A percentile compares a stretch with the other conserved stretches of the same genome.
Conservation (phyloP, 2,329 filamentous ascomycete genomes). For the Beauveria caledonica region DNA sequence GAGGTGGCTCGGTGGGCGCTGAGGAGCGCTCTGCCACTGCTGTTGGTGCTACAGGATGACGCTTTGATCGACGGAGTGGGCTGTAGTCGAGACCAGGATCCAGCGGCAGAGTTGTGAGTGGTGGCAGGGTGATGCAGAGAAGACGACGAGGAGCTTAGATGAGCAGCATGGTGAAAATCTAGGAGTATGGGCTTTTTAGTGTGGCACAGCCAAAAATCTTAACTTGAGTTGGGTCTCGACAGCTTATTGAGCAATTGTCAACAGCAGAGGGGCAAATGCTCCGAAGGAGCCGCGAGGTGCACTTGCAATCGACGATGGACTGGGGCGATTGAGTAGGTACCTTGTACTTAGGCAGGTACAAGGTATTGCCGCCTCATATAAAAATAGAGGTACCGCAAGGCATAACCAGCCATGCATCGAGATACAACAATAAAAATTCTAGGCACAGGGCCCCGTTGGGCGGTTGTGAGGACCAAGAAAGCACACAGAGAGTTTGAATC, state of each 20-base stretch:
- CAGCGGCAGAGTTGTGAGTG: background rate
- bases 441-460: background rate
- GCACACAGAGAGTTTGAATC: background rate
- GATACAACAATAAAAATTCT: too few relatives aligned
- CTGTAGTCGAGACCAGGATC: background rate
- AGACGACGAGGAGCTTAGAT: background rate
- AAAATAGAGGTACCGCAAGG: too few relatives aligned
- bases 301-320: background rate
- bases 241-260: background rate
- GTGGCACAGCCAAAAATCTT: background rate
- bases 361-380: background rate
- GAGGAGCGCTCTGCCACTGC: background rate
- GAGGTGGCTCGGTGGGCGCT: constrained; percentile 5
- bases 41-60: background rate
- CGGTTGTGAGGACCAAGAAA: too few relatives aligned
- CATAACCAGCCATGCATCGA: too few relatives aligned
- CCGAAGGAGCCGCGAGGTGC: background rate
- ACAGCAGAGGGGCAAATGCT: constrained; percentile 8
- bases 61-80: background rate
- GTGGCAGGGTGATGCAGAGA: background rate
- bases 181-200: constrained; percentile 1
- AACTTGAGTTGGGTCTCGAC: background rate
- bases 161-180: background rate
- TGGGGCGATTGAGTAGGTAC: background rate
- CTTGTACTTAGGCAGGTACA: background rate